These are phyloP conservation scores for Nicotiana knightiana DNA, from an alignment of 257 asterid species.

Conservation along the genomic window DNA sequence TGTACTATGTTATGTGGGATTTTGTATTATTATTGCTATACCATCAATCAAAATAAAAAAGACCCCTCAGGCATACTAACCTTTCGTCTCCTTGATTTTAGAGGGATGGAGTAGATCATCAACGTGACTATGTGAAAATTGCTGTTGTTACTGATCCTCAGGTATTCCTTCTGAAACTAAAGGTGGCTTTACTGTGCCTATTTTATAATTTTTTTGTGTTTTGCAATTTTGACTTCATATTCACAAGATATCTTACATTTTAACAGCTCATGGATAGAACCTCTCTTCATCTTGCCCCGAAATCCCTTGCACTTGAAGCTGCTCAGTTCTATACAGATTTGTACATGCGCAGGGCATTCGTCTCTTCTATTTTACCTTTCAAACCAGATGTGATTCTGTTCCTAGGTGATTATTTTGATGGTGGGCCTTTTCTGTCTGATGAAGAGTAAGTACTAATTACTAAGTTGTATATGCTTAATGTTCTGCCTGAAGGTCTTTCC, in stretches of 20 bases:
- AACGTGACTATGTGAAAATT: slow-evolving; percentile 55
- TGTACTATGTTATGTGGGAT: too few species aligned
- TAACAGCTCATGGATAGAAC: slow-evolving; percentile 89
- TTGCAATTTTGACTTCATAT: slow-evolving; percentile 5
- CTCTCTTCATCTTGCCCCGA: slow-evolving; percentile 68
- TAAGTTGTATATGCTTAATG: not conserved
- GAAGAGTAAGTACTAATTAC: slow-evolving; percentile 75
- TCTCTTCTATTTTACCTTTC: slow-evolving; percentile 77
- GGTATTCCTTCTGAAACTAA: slow-evolving; percentile 34
- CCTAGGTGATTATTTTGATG: slow-evolving; percentile 93
- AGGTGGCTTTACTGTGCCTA: not conserved
- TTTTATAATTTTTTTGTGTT: not conserved
- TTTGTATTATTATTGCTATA: too few species aligned
- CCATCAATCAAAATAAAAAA: too few species aligned
- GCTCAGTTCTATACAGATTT: slow-evolving; percentile 86
- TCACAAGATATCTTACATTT: not conserved
- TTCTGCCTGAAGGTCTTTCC: not conserved
- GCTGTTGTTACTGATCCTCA: slow-evolving; percentile 95
- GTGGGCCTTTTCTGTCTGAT: slow-evolving; percentile 60
- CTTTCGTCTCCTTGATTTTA: slow-evolving; percentile 16
- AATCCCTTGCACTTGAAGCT: slow-evolving; percentile 69
- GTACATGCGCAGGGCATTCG: slow-evolving; percentile 90
- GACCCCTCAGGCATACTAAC: not conserved
- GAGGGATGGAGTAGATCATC: slow-evolving; percentile 40
- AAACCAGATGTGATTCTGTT: slow-evolving; percentile 76